Conservation (phyloP, 768 basidiomycete species). For the Tricholoma hemisulphureum region DNA sequence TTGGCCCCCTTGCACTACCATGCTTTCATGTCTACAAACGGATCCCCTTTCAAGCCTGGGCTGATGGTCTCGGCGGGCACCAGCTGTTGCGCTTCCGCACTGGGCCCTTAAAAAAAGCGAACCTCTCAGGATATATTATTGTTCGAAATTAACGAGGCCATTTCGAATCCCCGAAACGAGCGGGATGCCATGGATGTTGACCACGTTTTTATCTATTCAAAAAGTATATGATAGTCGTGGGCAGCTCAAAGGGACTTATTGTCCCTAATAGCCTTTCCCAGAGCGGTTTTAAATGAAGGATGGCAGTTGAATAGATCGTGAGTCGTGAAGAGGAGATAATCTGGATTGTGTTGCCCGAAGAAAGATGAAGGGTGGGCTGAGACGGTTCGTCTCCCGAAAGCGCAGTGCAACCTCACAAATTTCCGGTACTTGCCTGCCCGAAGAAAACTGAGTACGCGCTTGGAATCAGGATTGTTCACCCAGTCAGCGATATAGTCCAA, state of each 20-base stretch:
- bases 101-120: too few relatives aligned
- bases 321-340: neutral
- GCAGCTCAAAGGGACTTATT: neutral
- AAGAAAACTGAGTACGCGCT: neutral
- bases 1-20: too few relatives aligned
- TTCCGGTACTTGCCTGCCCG: neutral
- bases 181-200: too few relatives aligned
- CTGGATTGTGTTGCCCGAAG: neutral
- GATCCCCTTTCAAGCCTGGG: too few relatives aligned
- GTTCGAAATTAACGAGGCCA: too few relatives aligned
- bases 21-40: too few relatives aligned
- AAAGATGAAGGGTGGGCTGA: neutral
- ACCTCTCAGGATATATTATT: too few relatives aligned
- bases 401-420: neutral
- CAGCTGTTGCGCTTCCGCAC: too few relatives aligned
- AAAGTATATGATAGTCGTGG: neutral
- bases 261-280: neutral
- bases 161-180: too few relatives aligned
- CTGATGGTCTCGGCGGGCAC: too few relatives aligned
- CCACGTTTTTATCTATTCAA: too few relatives aligned
- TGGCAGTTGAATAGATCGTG: neutral
- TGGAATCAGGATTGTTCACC: neutral
- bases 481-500: neutral
- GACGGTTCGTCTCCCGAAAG: neutral
- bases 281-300: neutral